phyloP scores from a whole-genome alignment of 495 filamentous ascomycete genomes.

The Aspergillus funiculosus region DNA sequence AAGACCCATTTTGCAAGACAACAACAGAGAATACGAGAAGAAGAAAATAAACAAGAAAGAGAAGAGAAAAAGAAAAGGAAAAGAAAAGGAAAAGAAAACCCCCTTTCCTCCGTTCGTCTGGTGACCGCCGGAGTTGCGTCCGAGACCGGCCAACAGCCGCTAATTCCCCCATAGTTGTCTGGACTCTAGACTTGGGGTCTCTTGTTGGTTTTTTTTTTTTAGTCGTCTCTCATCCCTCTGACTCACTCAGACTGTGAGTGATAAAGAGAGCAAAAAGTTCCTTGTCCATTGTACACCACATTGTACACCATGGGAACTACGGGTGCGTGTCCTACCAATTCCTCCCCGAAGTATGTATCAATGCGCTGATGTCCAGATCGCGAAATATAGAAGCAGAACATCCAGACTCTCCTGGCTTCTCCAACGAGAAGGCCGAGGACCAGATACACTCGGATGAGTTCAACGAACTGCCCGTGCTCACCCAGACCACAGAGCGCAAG shows the following conservation, averaged over 20 bases:
- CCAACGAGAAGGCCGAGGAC: constrained; percentile 26
- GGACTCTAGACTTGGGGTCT: not conserved
- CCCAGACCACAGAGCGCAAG: constrained; percentile 59
- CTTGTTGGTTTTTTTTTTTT: not conserved
- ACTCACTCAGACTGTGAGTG: not conserved
- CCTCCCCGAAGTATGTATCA: not conserved
- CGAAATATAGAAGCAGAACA: constrained; percentile 12
- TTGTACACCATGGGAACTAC: constrained; percentile 5
- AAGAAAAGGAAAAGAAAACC: no score
- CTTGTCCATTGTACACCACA: no score
- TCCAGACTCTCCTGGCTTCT: not conserved
- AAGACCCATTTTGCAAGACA: no score
- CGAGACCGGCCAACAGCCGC: constrained; percentile 5
- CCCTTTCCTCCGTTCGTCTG: not conserved
- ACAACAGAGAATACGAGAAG: no score
- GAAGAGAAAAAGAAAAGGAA: no score
- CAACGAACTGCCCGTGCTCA: constrained; percentile 30
- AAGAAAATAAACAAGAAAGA: no score
- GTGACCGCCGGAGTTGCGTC: not conserved
- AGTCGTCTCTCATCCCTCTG: not conserved
- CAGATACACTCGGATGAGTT: constrained; percentile 19
- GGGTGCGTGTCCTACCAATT: not conserved
- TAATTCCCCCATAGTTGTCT: not conserved
- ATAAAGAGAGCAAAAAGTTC: no score
- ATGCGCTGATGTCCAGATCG: constrained; percentile 5